Conservation (phyloP, 2,329 filamentous ascomycete species). For the Aspergillus spinulosporus region DNA sequence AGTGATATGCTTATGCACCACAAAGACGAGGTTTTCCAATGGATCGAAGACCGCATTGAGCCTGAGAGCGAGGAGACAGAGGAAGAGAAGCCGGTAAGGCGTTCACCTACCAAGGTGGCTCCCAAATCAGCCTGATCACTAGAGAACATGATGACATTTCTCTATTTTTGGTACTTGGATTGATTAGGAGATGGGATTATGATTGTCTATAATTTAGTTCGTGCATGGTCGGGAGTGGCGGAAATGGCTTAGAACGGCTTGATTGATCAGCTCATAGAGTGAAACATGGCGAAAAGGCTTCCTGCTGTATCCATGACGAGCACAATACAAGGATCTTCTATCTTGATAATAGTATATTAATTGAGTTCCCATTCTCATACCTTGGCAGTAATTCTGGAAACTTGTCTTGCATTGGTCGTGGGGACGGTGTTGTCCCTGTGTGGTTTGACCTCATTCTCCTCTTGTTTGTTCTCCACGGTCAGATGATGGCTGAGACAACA, state of each 20-base stretch:
- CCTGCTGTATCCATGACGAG: not conserved
- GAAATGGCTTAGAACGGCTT: constrained; percentile 5
- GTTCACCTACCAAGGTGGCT: constrained; percentile 19
- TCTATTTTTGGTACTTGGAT: constrained; percentile 7
- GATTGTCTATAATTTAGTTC: not conserved
- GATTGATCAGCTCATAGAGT: constrained; percentile 8
- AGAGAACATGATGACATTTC: not conserved
- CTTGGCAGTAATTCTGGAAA: not conserved
- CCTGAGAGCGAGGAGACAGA: constrained; percentile 30
- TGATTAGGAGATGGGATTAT: not conserved
- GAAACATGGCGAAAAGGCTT: constrained; percentile 9
- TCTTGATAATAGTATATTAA: not conserved
- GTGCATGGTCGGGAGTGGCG: not conserved
- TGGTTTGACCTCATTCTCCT: not conserved
- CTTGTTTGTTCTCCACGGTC: not conserved
- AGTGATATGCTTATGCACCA: constrained; percentile 60
- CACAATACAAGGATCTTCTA: not conserved
- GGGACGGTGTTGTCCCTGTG: not conserved
- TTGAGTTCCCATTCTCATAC: not conserved
- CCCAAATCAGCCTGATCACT: constrained; percentile 5
- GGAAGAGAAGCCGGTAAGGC: constrained; percentile 24
- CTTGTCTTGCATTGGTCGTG: not conserved
- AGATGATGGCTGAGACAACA: constrained; percentile 10
- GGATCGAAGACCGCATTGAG: constrained; percentile 44
- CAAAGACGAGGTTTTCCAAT: constrained; percentile 50